phyloP scores from a whole-genome alignment of 2,329 filamentous ascomycete genomes.

The Epichloe elymi region DNA sequence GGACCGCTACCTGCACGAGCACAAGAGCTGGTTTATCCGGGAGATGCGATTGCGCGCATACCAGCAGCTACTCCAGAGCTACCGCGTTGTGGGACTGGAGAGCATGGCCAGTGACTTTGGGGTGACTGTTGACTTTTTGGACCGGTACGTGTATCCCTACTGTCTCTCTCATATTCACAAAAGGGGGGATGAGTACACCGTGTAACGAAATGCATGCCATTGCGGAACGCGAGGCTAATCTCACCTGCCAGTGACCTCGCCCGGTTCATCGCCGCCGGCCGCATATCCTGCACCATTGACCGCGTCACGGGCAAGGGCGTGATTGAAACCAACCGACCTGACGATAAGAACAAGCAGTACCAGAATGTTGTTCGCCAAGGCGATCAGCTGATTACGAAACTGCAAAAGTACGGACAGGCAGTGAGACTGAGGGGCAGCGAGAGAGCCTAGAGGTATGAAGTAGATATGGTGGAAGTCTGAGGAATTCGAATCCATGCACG shows the following conservation, averaged over 20 bases:
- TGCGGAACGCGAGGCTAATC: background rate
- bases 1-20: constrained; percentile 90
- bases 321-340: constrained; percentile 94
- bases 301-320: constrained; percentile 91
- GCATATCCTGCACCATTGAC: constrained; percentile 94
- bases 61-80: constrained; percentile 93
- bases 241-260: constrained; percentile 60
- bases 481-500: background rate
- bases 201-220: background rate
- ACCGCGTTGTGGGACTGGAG: constrained; percentile 88
- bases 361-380: constrained; percentile 95
- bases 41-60: constrained; percentile 97
- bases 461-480: background rate
- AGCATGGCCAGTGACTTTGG: constrained; percentile 98
- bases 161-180: background rate
- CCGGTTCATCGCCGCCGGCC: constrained; percentile 89
- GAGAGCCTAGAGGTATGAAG: constrained; percentile 46
- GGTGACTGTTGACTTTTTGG: constrained; percentile 93
- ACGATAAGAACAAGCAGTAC: constrained; percentile 99
- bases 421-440: constrained; percentile 91
- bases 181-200: background rate
- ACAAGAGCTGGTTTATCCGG: constrained; percentile 92
- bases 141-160: constrained; percentile 55
- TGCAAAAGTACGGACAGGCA: constrained; percentile 97
- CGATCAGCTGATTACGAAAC: constrained; percentile 93